Base-by-base conservation (phyloP, 768 basidiomycete species). In the Podaxis mareebaensis region DNA sequence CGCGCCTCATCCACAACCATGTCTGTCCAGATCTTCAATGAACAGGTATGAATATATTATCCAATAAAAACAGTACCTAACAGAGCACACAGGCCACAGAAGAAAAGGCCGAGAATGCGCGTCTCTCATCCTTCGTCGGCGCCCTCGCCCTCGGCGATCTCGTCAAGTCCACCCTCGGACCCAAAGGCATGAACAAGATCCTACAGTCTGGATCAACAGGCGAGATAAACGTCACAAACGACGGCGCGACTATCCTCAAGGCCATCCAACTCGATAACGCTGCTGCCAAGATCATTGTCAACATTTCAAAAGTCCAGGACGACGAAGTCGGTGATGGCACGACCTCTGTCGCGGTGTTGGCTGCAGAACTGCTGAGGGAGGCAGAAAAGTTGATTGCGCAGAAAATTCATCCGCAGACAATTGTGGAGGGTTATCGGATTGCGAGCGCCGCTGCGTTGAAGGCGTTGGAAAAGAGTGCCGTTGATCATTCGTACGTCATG, bases 101-200 rank as follows among this genome's bases (percentile, higher is more conserved):
- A 79, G 96, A 99, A 79, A 92, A 95, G 74, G 95, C 95, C 20
- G 96, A 98, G 80, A 94, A 95, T 83, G 96, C 96, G 74, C 93
- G 96, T 77, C 89, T 99, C 67, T 95, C 95, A 3, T 96, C 95
- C 3, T 99, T 99, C 76, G 93, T 99, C 60, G 97, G 97, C 38
- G 96, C 97, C 5, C 87, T 97, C 68, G 97, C 97, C 0, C 84
- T 99, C 38, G 97, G 97, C 48, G 97, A 99, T 79, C 88, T 99
- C 67, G 96, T 99, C 71, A 99, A 99, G 79, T 96, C 95, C 0
- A 99, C 97, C 7, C 85, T 99, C 2, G 97, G 97, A 8, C 97
- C 97, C 24, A 99, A 99, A 77, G 97, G 97, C 60, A 99, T 99
- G 96, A 99, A 98, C 88, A 99, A 99, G 81, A 99, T 99, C 66